These are phyloP conservation scores for Acer negundo DNA, from an alignment of 345 rosid species.

Conservation along the genomic window DNA sequence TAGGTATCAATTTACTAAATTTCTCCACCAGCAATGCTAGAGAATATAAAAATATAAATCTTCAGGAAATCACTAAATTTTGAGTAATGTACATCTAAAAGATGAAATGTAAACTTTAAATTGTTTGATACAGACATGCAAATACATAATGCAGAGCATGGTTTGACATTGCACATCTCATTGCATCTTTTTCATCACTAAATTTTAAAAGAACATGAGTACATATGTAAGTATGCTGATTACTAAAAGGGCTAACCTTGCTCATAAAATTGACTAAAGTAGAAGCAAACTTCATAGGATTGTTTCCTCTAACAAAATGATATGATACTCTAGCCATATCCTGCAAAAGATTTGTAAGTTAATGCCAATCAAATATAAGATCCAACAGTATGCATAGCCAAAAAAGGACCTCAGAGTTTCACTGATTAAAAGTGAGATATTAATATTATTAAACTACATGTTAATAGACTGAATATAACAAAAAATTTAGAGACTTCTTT, in stretches of 20 bases:
- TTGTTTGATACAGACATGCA: background rate
- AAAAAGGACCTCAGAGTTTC: constrained; percentile 10
- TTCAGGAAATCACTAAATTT: background rate
- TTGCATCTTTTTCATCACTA: background rate
- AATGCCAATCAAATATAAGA: background rate
- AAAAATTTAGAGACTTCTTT: background rate
- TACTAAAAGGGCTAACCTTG: constrained; percentile 54
- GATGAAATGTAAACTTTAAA: constrained; percentile 2
- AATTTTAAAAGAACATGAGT: background rate
- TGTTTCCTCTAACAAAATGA: constrained; percentile 88
- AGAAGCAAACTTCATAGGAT: constrained; percentile 70
- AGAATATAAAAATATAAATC: background rate
- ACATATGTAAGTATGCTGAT: background rate
- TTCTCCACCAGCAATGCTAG: background rate
- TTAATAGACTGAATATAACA: background rate
- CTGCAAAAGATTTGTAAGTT: constrained; percentile 42
- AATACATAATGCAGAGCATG: background rate
- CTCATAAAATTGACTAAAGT: constrained; percentile 80
- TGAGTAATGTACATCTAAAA: background rate
- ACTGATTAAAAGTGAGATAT: background rate
- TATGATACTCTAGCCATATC: constrained; percentile 82
- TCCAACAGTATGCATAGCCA: constrained; percentile 1
- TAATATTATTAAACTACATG: background rate
- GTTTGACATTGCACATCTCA: background rate
- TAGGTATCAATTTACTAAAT: background rate